These are phyloP conservation scores for Wickerhamomyces bovis DNA, from an alignment of 805 yeast genomes.

Conservation along the genomic window DNA sequence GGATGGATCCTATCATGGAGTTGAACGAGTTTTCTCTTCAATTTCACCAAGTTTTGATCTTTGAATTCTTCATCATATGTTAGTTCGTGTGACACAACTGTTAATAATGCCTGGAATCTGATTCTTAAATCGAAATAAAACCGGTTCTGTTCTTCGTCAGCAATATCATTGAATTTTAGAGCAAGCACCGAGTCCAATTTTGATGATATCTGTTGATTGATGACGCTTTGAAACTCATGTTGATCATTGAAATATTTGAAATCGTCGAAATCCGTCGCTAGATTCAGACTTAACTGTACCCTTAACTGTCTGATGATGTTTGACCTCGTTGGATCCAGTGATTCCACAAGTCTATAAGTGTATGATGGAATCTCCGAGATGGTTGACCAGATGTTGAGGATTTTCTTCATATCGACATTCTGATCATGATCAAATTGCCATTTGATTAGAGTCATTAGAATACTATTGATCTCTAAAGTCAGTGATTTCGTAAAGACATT, in stretches of 20 bases:
- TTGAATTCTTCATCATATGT: background rate
- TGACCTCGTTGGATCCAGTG: slow-evolving; percentile 1
- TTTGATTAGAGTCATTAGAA: slow-evolving; percentile 1
- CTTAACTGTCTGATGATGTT: slow-evolving; percentile 1
- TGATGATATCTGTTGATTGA: background rate
- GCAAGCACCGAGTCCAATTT: background rate
- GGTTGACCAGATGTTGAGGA: slow-evolving; percentile 4
- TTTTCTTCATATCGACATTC: background rate
- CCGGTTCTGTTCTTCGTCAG: background rate
- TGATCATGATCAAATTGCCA: slow-evolving; percentile 5
- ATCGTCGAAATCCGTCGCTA: background rate
- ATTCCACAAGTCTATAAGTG: slow-evolving; percentile 7
- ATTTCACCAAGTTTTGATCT: background rate
- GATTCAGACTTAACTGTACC: background rate
- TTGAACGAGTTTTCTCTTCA: background rate
- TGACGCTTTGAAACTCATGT: background rate
- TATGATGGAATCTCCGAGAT: background rate
- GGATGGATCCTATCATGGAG: slow-evolving; percentile 4
- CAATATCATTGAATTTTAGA: background rate
- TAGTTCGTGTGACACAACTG: background rate
- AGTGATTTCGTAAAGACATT: background rate
- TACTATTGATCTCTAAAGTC: background rate
- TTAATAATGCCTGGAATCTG: background rate
- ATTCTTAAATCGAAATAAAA: slow-evolving; percentile 1
- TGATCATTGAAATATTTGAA: background rate